Evolutionary conservation across 495 filamentous ascomycete genomes (phyloP).

Genomic region (Aspergillus mulundensis): DNA sequence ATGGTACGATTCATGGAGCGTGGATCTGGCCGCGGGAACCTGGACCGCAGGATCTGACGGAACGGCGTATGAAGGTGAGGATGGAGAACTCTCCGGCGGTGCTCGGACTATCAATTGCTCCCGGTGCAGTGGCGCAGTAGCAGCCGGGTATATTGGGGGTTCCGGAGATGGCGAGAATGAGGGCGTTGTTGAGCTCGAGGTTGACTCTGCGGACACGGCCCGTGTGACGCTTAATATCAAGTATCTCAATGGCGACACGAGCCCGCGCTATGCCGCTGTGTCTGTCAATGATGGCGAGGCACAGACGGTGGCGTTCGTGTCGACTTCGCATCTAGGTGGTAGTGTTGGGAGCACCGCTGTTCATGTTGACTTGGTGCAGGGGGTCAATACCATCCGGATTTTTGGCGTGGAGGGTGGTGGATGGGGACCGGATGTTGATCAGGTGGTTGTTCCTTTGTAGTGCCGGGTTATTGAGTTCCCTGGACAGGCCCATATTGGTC

Average conservation of each 20-base stretch:
- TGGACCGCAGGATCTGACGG: background rate
- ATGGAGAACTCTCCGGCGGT: background rate
- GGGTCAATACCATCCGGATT: background rate
- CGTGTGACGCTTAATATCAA: background rate
- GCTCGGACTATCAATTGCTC: background rate
- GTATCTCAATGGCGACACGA: slow-evolving; percentile 12
- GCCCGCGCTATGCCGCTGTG: slow-evolving; percentile 10
- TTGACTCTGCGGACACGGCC: background rate
- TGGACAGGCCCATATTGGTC: background rate
- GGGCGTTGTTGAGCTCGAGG: background rate
- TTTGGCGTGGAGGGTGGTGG: background rate
- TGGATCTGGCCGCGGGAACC: background rate
- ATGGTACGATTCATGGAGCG: slow-evolving; percentile 5
- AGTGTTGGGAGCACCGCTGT: background rate
- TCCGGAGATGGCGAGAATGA: slow-evolving; percentile 9
- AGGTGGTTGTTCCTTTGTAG: background rate
- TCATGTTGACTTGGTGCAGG: background rate
- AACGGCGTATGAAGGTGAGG: background rate
- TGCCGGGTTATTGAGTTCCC: too few relatives aligned
- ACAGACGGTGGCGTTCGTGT: background rate
- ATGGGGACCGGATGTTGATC: background rate
- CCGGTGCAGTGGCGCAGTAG: slow-evolving; percentile 2
- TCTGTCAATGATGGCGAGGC: slow-evolving; percentile 10
- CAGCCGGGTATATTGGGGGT: slow-evolving; percentile 15
- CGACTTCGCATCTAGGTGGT: background rate